phyloP scores from a whole-genome alignment of 352 stramenopile species.

The Phytophthora sansomeana region DNA sequence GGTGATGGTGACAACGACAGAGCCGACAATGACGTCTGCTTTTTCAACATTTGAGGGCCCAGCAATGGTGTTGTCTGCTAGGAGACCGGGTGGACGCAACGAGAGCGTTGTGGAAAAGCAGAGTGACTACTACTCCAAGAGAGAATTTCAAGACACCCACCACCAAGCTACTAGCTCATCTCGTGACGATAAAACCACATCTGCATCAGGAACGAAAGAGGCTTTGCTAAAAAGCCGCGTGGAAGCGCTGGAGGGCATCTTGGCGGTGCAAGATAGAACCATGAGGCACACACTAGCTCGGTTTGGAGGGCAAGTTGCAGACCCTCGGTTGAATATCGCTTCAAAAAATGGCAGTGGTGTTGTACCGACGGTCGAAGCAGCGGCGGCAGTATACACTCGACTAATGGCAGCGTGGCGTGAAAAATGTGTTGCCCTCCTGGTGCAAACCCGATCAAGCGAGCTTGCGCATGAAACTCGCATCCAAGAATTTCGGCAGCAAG shows the following conservation, averaged over 20 bases:
- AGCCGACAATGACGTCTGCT: background rate
- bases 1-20: background rate
- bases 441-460: constrained; percentile 56
- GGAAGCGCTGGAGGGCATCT: constrained; percentile 59
- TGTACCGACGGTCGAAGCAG: constrained; percentile 16
- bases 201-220: constrained; percentile 7
- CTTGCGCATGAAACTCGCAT: constrained; percentile 25
- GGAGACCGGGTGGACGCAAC: background rate
- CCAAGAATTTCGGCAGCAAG: constrained; percentile 13
- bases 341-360: constrained; percentile 2
- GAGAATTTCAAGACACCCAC: background rate
- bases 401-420: constrained; percentile 52
- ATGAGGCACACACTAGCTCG: constrained; percentile 45
- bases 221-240: constrained; percentile 56
- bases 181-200: background rate
- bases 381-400: constrained; percentile 23
- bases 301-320: constrained; percentile 26
- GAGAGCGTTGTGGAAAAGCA: constrained; percentile 6
- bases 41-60: background rate
- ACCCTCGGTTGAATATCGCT: constrained; percentile 4
- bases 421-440: constrained; percentile 67
- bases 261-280: constrained; percentile 66
- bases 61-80: background rate
- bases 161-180: background rate
- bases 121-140: background rate